Conservation (phyloP, 179 eudicot genomes). For the Spergularia azorica region DNA sequence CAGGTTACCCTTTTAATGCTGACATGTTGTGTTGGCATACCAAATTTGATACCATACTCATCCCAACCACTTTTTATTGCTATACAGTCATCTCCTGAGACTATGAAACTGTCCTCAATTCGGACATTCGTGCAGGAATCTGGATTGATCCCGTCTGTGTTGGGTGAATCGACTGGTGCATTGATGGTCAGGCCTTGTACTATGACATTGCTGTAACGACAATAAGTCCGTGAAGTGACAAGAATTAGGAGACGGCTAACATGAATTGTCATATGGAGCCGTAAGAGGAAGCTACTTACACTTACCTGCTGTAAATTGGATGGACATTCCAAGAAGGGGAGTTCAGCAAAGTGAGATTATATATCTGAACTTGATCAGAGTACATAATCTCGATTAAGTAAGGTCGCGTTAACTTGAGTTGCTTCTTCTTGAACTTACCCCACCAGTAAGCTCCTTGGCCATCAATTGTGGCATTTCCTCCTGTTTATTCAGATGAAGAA, state of each 20-base stretch:
- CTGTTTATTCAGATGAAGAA: constrained; percentile 30
- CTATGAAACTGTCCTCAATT: constrained; percentile 64
- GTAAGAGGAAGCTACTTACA: constrained; percentile 2
- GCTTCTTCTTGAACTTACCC: constrained; percentile 57
- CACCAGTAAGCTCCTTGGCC: constrained; percentile 86
- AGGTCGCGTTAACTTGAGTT: constrained; percentile 66
- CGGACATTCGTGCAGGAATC: constrained; percentile 82
- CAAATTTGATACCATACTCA: constrained; percentile 68
- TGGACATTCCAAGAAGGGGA: constrained; percentile 89
- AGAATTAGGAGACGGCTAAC: not conserved
- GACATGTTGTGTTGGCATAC: constrained; percentile 71
- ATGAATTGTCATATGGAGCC: not conserved
- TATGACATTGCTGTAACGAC: constrained; percentile 55
- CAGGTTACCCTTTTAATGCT: constrained; percentile 63
- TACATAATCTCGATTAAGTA: constrained; percentile 75
- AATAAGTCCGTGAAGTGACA: not conserved
- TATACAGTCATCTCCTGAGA: constrained; percentile 88
- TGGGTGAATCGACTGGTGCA: constrained; percentile 72
- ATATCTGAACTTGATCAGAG: constrained; percentile 66
- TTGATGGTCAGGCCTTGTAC: constrained; percentile 64
- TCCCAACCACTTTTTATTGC: constrained; percentile 92
- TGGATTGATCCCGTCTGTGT: constrained; percentile 88
- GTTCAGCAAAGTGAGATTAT: constrained; percentile 67
- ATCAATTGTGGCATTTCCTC: constrained; percentile 79
- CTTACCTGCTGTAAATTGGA: constrained; percentile 74